phyloP scores from a whole-genome alignment of 2,329 filamentous ascomycete species.

The Arthrobotrys megalospora region DNA sequence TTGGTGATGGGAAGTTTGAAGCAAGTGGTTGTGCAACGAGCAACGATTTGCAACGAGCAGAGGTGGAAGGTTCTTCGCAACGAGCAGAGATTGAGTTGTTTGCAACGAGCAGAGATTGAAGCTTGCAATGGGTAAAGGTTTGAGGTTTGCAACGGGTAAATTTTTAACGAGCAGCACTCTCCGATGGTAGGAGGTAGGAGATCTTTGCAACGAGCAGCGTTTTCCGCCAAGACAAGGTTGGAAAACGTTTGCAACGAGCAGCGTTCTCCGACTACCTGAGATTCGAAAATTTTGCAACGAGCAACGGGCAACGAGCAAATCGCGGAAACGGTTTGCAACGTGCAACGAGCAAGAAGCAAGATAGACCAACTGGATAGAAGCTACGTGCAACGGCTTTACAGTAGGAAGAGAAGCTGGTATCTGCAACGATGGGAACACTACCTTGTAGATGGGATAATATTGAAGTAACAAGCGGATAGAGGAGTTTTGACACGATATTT shows the following conservation, averaged over 20 bases:
- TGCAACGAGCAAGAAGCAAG: background rate
- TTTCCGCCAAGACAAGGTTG: background rate
- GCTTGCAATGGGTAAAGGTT: background rate
- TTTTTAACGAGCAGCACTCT: background rate
- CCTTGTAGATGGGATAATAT: background rate
- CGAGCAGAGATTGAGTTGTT: no score
- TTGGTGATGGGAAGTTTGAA: background rate
- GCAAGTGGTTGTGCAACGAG: background rate
- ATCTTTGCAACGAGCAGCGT: background rate
- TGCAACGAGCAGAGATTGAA: background rate
- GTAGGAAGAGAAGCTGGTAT: background rate
- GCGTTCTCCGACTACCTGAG: background rate
- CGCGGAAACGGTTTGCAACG: constrained; percentile 1
- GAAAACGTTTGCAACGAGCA: constrained; percentile 2
- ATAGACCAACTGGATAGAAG: background rate
- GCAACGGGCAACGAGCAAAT: background rate
- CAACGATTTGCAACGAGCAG: background rate
- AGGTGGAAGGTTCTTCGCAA: background rate
- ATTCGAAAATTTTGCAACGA: background rate
- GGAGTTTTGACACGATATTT: background rate
- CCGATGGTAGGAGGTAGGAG: background rate
- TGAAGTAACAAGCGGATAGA: background rate
- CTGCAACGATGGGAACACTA: background rate
- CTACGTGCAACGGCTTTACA: background rate
- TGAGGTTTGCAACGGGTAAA: background rate